Conservation (phyloP, 441 rosid genomes). For the Eruca vesicaria region DNA sequence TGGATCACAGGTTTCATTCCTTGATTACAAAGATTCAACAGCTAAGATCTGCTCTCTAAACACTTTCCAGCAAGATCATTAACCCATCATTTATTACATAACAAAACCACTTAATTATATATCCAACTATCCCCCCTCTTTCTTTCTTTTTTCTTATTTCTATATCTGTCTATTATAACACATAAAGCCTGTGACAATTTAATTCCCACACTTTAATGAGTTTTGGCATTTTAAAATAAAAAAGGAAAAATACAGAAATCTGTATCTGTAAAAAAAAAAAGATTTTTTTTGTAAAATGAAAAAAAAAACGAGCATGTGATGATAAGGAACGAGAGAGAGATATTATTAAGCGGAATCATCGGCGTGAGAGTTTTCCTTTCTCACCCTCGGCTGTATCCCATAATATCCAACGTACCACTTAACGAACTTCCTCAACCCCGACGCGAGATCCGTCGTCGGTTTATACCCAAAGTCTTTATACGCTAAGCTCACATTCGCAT, state of each 20-base stretch:
- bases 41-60: constrained; percentile 28
- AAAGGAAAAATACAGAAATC: constrained; percentile 24
- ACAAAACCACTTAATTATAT: constrained; percentile 7
- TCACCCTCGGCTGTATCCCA: constrained; percentile 60
- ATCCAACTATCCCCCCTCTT: neutral
- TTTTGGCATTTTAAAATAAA: constrained; percentile 11
- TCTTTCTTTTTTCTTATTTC: neutral
- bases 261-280: constrained; percentile 27
- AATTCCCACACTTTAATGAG: constrained; percentile 31
- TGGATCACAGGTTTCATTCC: constrained; percentile 35
- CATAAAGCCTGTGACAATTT: constrained; percentile 35
- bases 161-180: constrained; percentile 22
- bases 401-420: constrained; percentile 80
- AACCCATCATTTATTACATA: constrained; percentile 24
- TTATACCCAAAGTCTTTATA: constrained; percentile 67
- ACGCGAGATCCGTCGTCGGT: constrained; percentile 72
- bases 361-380: constrained; percentile 43
- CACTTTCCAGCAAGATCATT: constrained; percentile 36
- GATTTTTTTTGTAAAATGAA: neutral
- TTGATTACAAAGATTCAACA: constrained; percentile 30
- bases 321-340: constrained; percentile 5
- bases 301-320: constrained; percentile 29
- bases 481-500: constrained; percentile 76
- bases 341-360: constrained; percentile 35
- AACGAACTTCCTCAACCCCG: constrained; percentile 76